Evolutionary conservation across 2,329 filamentous ascomycete genomes (phyloP).

Genomic region (Colletotrichum musae): DNA sequence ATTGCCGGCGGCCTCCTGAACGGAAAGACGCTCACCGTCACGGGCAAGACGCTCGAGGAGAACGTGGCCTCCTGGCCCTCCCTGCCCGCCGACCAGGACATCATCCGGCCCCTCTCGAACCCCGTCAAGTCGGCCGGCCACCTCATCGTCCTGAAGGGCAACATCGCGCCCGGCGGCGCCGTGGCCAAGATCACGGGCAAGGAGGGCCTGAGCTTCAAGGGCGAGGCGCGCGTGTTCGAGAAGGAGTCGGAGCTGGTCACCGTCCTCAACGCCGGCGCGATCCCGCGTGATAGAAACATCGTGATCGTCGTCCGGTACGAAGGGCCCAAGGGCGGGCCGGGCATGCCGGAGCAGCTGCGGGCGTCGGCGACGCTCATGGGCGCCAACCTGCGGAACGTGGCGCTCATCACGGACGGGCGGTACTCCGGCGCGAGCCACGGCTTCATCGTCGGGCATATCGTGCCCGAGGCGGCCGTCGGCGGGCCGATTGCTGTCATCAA

Average conservation of each 20-base stretch:
- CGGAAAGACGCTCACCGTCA: conserved; percentile 84
- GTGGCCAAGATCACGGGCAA: conserved; percentile 98
- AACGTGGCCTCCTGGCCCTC: conserved; percentile 85
- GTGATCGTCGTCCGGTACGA: conserved; percentile 96
- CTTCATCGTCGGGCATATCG: conserved; percentile 94
- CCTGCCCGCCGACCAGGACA: conserved; percentile 82
- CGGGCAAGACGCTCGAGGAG: conserved; percentile 85
- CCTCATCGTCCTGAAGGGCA: conserved; percentile 88
- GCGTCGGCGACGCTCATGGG: conserved; percentile 94
- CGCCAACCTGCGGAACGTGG: conserved; percentile 87
- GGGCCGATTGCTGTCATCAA: conserved; percentile 88
- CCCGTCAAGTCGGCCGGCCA: conserved; percentile 89
- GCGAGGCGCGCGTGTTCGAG: conserved; percentile 86
- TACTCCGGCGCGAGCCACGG: conserved; percentile 92
- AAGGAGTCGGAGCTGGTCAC: conserved; percentile 85
- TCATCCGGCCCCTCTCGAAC: conserved; percentile 82
- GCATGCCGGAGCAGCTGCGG: conserved; percentile 96
- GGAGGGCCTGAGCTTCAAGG: conserved; percentile 86
- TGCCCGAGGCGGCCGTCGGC: conserved; percentile 89
- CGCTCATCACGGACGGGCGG: conserved; percentile 91
- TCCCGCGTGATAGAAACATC: conserved; percentile 76
- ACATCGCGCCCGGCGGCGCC: conserved; percentile 88
- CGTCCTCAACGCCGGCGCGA: conserved; percentile 79
- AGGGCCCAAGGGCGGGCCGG: conserved; percentile 91
- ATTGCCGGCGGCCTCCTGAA: conserved; percentile 83